Base-by-base conservation (phyloP, 768 basidiomycete genomes). In the Dictyophora rubrovolvata region DNA sequence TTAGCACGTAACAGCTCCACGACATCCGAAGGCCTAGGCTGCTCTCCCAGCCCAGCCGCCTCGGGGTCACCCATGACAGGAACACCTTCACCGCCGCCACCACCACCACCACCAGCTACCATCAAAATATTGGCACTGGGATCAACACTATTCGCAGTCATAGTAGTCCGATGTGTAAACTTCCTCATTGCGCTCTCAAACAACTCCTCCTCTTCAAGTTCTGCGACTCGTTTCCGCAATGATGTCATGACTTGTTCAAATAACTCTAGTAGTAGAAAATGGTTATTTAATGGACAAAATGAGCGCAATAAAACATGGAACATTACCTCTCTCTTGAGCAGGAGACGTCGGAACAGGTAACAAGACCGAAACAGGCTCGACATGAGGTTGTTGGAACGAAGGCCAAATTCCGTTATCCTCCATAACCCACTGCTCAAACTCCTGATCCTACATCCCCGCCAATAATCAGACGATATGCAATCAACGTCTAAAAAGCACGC, bases 181-280 rank as follows among this genome's bases (percentile, higher is more conserved):
- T 50, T 28, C n/a, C 21, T 3, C 56, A 58, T 58, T 3, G 54
- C 50, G 46, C 54, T 55, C 18, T 61, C 60, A 46, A 61, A 61
- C 14, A 55, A 37, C 23, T 61, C 60, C n/a, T 61, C 60, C 16
- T 61, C 60, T 36, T 61, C 60, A 18, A 61, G 60, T 48, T 53
- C 54, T 3, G 54, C 54, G 37, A 61, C 60, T 21, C 28, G 54
- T 48, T 56, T 55, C 23, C 60, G 54, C 1, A 61, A 34, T 10
- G 46, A 55, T 17, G 60, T 49, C 60, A 61, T 61, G 37, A 56
- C 60, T n/a, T 28, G 18, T 35, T 56, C 54, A 36, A 55, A 49
- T 21, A 61, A 33, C 33, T 34, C 60, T 61, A 28, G 14, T 7
- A 28, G 28, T 42, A n/a, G 2, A 42, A 42, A 12, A 42, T 14